Percentiles rank a stretch among this genome's conserved stretches.
These are phyloP conservation scores for Galeopsis tetrahit DNA, from an alignment of 257 asterid species.

Conservation along the genomic window DNA sequence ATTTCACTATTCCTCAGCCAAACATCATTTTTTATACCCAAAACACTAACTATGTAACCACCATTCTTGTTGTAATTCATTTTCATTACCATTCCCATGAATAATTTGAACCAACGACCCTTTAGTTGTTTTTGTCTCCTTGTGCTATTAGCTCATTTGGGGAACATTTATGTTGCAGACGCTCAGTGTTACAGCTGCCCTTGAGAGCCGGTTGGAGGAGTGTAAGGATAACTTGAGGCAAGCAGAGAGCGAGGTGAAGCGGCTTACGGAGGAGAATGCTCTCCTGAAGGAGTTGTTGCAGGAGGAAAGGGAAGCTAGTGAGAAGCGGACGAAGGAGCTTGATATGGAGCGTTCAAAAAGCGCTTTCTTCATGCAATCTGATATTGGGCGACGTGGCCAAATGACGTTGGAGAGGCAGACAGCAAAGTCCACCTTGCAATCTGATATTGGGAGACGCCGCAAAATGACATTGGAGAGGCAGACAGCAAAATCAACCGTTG, in stretches of 20 bases:
- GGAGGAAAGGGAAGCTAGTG: not conserved
- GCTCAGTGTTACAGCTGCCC: constrained; percentile 1
- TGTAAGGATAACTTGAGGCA: not conserved
- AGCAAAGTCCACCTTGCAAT: not conserved
- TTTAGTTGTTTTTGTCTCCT: not conserved
- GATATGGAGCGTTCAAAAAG: not conserved
- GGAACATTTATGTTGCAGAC: not conserved
- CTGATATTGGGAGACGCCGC: not conserved
- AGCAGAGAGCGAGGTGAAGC: not conserved
- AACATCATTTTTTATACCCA: too few relatives aligned
- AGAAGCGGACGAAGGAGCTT: constrained; percentile 6
- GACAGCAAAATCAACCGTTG: not conserved
- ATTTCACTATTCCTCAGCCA: too few relatives aligned
- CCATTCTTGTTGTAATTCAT: too few relatives aligned
- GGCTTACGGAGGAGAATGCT: constrained; percentile 6
- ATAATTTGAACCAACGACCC: not conserved
- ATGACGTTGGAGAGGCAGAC: not conserved
- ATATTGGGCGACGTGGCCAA: not conserved
- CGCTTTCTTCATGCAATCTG: not conserved
- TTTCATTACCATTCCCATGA: not conserved
- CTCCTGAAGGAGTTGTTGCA: constrained; percentile 6
- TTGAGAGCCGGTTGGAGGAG: not conserved
- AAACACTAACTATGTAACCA: too few relatives aligned
- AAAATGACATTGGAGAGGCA: not conserved
- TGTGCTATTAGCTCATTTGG: not conserved